Conservation (phyloP, 331 rosid species). For the Spiraea crenata region DNA sequence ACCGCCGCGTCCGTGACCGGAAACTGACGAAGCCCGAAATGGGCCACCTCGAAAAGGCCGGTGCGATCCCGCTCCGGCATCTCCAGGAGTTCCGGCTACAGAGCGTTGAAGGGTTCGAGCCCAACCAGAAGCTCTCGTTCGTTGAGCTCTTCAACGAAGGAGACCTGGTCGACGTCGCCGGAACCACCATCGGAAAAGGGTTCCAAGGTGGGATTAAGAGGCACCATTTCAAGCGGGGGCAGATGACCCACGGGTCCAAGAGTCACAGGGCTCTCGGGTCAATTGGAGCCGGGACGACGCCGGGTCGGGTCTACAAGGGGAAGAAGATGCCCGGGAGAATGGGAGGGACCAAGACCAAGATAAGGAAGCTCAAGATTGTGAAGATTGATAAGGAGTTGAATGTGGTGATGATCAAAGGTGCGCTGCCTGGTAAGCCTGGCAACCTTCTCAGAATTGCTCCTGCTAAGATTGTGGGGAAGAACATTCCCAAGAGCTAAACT, state of each 20-base stretch:
- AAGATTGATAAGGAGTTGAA: conserved; percentile 85
- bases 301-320: conserved; percentile 82
- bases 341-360: conserved; percentile 92
- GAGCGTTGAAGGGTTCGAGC: conserved; percentile 47
- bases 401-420: conserved; percentile 88
- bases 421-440: conserved; percentile 95
- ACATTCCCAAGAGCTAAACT: conserved; percentile 75
- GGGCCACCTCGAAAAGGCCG: conserved; percentile 80
- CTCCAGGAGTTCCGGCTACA: conserved; percentile 92
- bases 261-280: conserved; percentile 93
- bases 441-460: conserved; percentile 87
- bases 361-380: conserved; percentile 86
- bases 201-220: conserved; percentile 98
- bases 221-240: conserved; percentile 79
- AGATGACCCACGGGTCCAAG: conserved; percentile 90
- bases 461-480: conserved; percentile 91
- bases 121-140: conserved; percentile 58
- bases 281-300: conserved; percentile 96
- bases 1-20: conserved; percentile 72
- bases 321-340: conserved; percentile 99
- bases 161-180: conserved; percentile 86
- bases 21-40: conserved; percentile 81
- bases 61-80: conserved; percentile 82
- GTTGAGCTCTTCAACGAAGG: conserved; percentile 80
- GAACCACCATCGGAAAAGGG: conserved; percentile 93